Evolutionary conservation across 2,329 filamentous ascomycete species (phyloP).

Genomic region (Zymoseptoria pseudotritici): DNA sequence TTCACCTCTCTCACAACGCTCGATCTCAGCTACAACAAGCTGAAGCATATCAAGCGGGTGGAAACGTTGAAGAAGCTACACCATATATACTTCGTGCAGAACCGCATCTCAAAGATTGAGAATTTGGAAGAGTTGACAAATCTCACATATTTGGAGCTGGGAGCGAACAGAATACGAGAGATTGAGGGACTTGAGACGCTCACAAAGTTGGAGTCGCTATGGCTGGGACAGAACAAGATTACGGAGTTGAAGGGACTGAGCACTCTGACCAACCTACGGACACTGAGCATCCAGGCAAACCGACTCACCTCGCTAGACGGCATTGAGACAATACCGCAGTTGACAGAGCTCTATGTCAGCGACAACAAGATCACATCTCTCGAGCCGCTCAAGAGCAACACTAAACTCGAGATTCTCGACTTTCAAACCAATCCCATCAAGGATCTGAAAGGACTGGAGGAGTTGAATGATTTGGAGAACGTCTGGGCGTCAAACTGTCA

Average conservation of each 20-base stretch:
- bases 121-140: slow-evolving; percentile 67
- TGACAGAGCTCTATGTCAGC: slow-evolving; percentile 92
- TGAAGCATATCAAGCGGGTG: slow-evolving; percentile 93
- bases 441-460: slow-evolving; percentile 64
- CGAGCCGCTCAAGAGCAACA: slow-evolving; percentile 51
- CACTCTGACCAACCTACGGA: slow-evolving; percentile 69
- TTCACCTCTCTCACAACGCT: slow-evolving; percentile 69
- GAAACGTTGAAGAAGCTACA: slow-evolving; percentile 67
- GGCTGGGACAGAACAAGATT: slow-evolving; percentile 96
- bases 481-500: slow-evolving; percentile 91
- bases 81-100: slow-evolving; percentile 88
- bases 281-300: slow-evolving; percentile 93
- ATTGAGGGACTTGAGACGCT: slow-evolving; percentile 78
- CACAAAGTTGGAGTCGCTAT: slow-evolving; percentile 74
- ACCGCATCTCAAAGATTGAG: slow-evolving; percentile 86
- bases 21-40: slow-evolving; percentile 97
- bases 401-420: slow-evolving; percentile 69
- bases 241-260: slow-evolving; percentile 69
- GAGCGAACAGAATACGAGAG: slow-evolving; percentile 83
- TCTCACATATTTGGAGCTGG: slow-evolving; percentile 79
- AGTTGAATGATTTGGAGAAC: slow-evolving; percentile 69
- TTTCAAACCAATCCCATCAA: slow-evolving; percentile 80
- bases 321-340: slow-evolving; percentile 61
- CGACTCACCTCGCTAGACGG: slow-evolving; percentile 73
- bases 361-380: slow-evolving; percentile 83